Evolutionary conservation across 306 rosid species (phyloP), one percentile per base, ranked within the genome.

Genomic region (Neltuma alba): DNA sequence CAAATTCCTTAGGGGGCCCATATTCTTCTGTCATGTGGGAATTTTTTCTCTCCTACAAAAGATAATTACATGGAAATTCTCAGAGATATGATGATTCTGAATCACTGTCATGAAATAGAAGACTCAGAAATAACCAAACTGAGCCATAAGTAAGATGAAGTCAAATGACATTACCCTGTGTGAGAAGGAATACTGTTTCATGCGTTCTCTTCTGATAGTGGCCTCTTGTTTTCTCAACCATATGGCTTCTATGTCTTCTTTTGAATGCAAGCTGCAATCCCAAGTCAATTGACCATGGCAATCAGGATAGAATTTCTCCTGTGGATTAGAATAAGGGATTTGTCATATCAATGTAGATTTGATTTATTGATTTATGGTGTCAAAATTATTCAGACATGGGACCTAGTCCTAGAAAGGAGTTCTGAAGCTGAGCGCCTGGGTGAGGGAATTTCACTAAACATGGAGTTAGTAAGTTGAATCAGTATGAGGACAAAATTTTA

Each of bases 121-220:
- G 50, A 30, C 60, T 36, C 66, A 47, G 84, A 80, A 70, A 41
- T 58, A 47, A 64, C 31, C 23, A 5, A 40, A 68, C 42, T 28
- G 70, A 44, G 23, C 36, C 9, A 67, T 34, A 8, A 23, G 6
- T 21, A 54, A 73, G 82, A 37, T 54, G 16, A 73, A 40, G 42
- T 14, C 20, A 80, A 72, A 69, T 38, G 61, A 54, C 76, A 74
- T 72, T 92, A 94, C 97, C 87, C 89, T 78, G 36, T 90, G 93
- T 31, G 98, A 94, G 84, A 84, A 90, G 9, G 98, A 90, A 81
- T 92, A 94, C 75, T 87, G 91, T 76, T 82, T 86, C 96, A 90
- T 89, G 77, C 97, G 90, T 45, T 92, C 98, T 83, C 96, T 87
- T 88, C 88, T 94, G 81, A 38, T 76, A 38, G 75, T 28, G 40